Base-by-base conservation (phyloP, 2,329 filamentous ascomycete species). In the Trichoderma polysporum region DNA sequence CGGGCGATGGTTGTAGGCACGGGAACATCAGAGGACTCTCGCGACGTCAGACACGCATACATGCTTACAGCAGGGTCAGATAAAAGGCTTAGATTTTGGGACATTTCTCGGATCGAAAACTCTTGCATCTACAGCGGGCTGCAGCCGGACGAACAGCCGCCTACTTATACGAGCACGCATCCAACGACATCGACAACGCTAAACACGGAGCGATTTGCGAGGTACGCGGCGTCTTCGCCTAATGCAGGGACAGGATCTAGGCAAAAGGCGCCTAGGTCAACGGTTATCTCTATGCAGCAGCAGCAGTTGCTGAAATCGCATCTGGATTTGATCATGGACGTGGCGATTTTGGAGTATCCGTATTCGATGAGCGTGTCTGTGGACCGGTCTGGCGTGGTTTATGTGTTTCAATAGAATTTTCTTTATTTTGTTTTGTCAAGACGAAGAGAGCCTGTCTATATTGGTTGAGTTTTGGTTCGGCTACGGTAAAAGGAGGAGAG, bases 291-390 rank as follows among this genome's bases (percentile, higher is more conserved):
- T 69, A 82, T 91, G 70, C 91, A 97, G 79, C 94, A 97, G 76
- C 92, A 96, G 77, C 88, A 93, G 78, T 78, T 99, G 71, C 80
- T 98, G 66, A 91, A 89, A 76, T 92, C 90, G 67, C 95, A 99
- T 79, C 78, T 97, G 73, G 95, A 99, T 79, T 89, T 89, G 3
- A 89, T 99, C 68, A 86, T 91, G 74, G 94, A 98, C 79, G 89
- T 97, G 71, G 91, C 91, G n/a, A 81, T 98, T 74, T 78, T 99
- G 71, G 93, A 97, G 81, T 84, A 87, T 70, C 95, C 95, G 27
- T 97, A 97, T 77, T 91, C 91, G 4, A 97, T 98, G 92, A 91
- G 94, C 37, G 84, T 98, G 58, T 96, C 91, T 71, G 94, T 91
- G 63, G 95, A 99, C 82, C 85, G 94, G 72, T 91, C 90, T 45